Percentiles rank a stretch among this genome's conserved stretches.
phyloP scores from a whole-genome alignment of 2,329 filamentous ascomycete species.

The Cytospora paraplurivora region DNA sequence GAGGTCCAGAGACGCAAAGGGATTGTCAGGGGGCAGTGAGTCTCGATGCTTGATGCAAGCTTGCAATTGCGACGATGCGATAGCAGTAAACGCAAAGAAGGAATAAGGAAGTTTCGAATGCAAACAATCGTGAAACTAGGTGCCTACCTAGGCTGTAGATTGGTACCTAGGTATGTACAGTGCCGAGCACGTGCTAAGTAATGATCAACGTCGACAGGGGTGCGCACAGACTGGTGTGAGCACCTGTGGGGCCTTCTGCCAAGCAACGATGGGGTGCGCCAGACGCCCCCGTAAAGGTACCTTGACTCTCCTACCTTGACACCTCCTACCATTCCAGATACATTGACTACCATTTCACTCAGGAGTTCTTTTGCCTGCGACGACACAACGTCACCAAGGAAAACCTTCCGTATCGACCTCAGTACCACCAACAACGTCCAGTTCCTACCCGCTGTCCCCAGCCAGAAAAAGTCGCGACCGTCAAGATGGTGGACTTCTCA shows the following conservation, averaged over 20 bases:
- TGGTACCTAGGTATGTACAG: not conserved
- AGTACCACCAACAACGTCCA: not conserved
- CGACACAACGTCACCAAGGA: not conserved
- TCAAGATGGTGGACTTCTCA: conserved; percentile 86
- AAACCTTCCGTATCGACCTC: not conserved
- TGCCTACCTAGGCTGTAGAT: not conserved
- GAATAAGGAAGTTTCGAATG: conserved; percentile 15
- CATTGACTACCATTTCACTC: too few species aligned
- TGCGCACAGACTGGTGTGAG: too few species aligned
- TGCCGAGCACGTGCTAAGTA: too few species aligned
- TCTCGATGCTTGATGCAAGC: too few species aligned
- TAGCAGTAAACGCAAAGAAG: not conserved
- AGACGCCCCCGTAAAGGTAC: not conserved
- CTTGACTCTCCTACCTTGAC: too few species aligned
- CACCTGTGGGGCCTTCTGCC: not conserved
- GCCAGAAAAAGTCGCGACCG: conserved; percentile 10
- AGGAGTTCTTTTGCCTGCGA: too few species aligned
- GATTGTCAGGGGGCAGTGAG: too few species aligned
- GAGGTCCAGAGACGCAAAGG: not conserved
- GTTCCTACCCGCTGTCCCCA: not conserved
- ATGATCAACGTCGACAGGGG: not conserved
- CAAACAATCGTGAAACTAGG: not conserved
- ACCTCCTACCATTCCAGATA: too few species aligned
- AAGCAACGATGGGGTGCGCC: not conserved
- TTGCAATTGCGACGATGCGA: too few species aligned